Conservation (phyloP, 192 early-diverging fungal genomes). For the Backusella westeae region DNA sequence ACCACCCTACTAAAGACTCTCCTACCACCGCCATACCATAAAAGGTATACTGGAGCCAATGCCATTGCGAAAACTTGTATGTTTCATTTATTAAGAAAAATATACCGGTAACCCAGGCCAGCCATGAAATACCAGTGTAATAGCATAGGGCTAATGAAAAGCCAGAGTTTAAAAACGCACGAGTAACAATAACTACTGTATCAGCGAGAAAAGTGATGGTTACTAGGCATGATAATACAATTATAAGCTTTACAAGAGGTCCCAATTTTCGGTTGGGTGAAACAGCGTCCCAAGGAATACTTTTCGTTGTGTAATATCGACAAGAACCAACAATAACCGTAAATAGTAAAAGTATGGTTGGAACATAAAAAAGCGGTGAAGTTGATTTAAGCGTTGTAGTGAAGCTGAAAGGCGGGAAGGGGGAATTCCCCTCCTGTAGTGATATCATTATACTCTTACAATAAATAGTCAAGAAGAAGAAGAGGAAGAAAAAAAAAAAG, state of each 20-base stretch:
- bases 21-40: slow-evolving; percentile 42
- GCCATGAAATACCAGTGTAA: slow-evolving; percentile 39
- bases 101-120: slow-evolving; percentile 40
- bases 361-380: slow-evolving; percentile 23
- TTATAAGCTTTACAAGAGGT: slow-evolving; percentile 29
- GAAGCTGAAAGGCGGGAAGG: slow-evolving; percentile 26
- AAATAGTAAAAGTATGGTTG: slow-evolving; percentile 15
- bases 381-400: slow-evolving; percentile 21
- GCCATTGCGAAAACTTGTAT: slow-evolving; percentile 39
- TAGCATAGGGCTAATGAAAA: slow-evolving; percentile 38
- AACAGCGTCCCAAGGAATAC: neutral
- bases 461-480: neutral
- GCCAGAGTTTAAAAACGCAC: slow-evolving; percentile 38
- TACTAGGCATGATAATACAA: slow-evolving; percentile 29
- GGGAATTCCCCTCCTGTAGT: neutral
- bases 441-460: neutral
- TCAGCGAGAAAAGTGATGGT: slow-evolving; percentile 32
- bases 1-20: slow-evolving; percentile 43
- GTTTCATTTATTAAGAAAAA: slow-evolving; percentile 36
- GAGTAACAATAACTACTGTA: slow-evolving; percentile 31
- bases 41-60: slow-evolving; percentile 51
- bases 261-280: slow-evolving; percentile 10
- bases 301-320: slow-evolving; percentile 19
- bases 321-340: slow-evolving; percentile 9
- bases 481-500: neutral